Base-by-base conservation (phyloP, 805 yeast genomes). In the Komagataella kurtzmanii region DNA sequence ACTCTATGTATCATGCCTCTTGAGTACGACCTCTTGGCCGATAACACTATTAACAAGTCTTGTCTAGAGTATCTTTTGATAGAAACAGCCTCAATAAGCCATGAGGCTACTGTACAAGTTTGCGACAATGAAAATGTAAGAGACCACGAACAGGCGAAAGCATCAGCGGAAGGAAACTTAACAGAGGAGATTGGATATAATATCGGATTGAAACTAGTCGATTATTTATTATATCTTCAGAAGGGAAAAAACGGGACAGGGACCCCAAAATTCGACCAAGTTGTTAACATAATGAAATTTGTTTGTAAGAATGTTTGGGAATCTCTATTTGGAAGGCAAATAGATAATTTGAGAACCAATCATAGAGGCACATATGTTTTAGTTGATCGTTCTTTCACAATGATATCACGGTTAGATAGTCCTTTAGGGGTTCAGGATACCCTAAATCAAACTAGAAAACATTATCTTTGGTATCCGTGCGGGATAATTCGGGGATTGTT, bases 281-380 rank as follows among this genome's bases (percentile, higher is more conserved):
- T 85, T 10, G 66, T 91, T 44, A 90, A 87, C 56, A 76, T 91
- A 45, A 87, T 93, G 88, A 91, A 91, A 66, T 89, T 88, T 63
- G 78, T 93, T 4, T 90, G 98, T 63, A 76, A 95, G 48, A 97
- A 90, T 58, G 84, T 90, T 24, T 93, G 98, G 98, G 81, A 78
- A 58, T 68, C 76, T 51, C 62, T 91, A 24, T 88, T 80, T 66
- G 79, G 81, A 44, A 91, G 89, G 65, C 97, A 86, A 63, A 87
- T 93, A 72, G 97, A 90, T 63, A 89, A 88, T 58, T 72, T 93
- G 53, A 77, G 95, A 55, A 93, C 99, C 1, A 93, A 93, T 62
- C 97, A 93, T 64, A 69, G 95, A 44, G 84, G 93, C 6, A 85
- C 90, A 0, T 87, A 80, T 64, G 91, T 88, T 23, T 71, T 88